Base-by-base conservation (phyloP, 768 basidiomycete species). In the Cyathus striatus region DNA sequence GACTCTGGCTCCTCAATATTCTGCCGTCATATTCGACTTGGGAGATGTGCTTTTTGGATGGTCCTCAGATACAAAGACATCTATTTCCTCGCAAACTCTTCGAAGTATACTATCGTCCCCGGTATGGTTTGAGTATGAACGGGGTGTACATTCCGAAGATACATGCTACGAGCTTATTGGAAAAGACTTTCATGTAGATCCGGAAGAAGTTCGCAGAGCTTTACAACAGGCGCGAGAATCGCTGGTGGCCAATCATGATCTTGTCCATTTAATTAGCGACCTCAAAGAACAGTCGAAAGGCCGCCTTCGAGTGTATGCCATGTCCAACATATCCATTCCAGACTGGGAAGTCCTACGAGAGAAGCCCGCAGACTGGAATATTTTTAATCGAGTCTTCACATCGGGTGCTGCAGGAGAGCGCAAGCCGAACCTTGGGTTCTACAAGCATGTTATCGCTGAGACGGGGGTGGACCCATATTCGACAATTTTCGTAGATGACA, bases 401-500 rank as follows among this genome's bases (percentile, higher is more conserved):
- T 80, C 79, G 7, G 69, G 72, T 2, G 64, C 53, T 4, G 71
- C 64, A 6, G 72, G 75, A 7, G 75, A 78, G 57, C 72, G 80
- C 38, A 80, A 78, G 53, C 77, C 75, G 9, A 69, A 75, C 47
- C 68, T 78, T 24, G 70, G 72, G 0, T 76, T 78, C 45, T 81
- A 72, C 58, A 62, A 61, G 38, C 65, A 72, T 40, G 76, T 81
- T 13, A 52, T 81, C 22, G 55, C 58, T 16, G 54, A 66, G 14
- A 18, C 70, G 9, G 64, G 66, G 12, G 52, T 68, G 5, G 73
- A 79, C 38, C 77, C 79, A 2, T 51, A 49, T 2, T 61, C 56
- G 1, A 69, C 71, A 1, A 72, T 79, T 23, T 81, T 81, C 49
- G 70, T 82, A 7, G 80, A 82, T 40, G 79, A 81, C 60, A 76